These are phyloP conservation scores for Rubroboletus pulcherrimus DNA, from an alignment of 768 basidiomycete genomes.

Conservation along the genomic window DNA sequence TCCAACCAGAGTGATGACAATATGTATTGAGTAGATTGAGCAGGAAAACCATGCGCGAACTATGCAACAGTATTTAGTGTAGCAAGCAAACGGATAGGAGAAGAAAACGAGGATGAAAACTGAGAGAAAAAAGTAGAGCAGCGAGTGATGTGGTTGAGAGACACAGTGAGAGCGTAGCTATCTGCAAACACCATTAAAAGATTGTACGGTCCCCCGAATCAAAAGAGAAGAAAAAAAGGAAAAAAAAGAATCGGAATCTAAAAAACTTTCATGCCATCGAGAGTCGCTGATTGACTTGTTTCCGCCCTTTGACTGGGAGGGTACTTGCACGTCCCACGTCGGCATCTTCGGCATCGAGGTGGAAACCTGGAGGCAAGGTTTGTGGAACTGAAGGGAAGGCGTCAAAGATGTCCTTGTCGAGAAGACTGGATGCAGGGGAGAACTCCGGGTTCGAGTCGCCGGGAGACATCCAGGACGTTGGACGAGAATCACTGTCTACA, in stretches of 20 bases:
- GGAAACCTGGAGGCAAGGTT: slow-evolving; percentile 36
- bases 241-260: slow-evolving; percentile 6
- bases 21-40: slow-evolving; percentile 27
- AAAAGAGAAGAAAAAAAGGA: not conserved
- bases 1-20: slow-evolving; percentile 17
- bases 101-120: not conserved
- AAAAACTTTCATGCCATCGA: slow-evolving; percentile 20
- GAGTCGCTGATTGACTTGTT: slow-evolving; percentile 22
- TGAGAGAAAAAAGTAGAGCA: not conserved
- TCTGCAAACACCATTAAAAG: slow-evolving; percentile 5
- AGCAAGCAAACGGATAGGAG: slow-evolving; percentile 5
- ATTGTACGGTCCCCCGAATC: not conserved
- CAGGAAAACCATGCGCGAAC: slow-evolving; percentile 18
- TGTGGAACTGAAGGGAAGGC: slow-evolving; percentile 71
- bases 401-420: slow-evolving; percentile 62
- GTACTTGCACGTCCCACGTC: slow-evolving; percentile 21
- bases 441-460: slow-evolving; percentile 39
- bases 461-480: slow-evolving; percentile 48
- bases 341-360: slow-evolving; percentile 11
- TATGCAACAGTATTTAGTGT: slow-evolving; percentile 24
- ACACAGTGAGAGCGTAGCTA: slow-evolving; percentile 10
- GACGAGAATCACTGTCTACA: slow-evolving; percentile 26
- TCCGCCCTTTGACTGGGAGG: slow-evolving; percentile 27
- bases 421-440: slow-evolving; percentile 34
- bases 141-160: not conserved